Evolutionary conservation across 2,329 filamentous ascomycete genomes (phyloP), one percentile per base, ranked within the genome.

Genomic region (Alternaria rosae): DNA sequence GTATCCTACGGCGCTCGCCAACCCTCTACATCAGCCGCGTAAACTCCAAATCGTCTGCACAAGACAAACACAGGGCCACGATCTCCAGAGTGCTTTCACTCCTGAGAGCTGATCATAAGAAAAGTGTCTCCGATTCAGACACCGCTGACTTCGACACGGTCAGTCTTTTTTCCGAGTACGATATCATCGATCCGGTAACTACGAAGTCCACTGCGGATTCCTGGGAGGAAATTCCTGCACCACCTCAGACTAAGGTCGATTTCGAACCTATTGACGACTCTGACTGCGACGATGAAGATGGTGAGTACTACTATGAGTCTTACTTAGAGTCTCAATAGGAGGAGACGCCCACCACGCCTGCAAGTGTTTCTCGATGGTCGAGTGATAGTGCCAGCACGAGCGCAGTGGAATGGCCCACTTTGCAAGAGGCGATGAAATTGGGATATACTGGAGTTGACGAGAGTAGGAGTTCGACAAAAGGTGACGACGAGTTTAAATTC

Each of bases 391-490:
- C 38, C 4, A 54, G 52, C 11, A 63, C 57, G 12, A 58, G 56
- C 42, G 59, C 48, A 10, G 51, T 59, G 13, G 68, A 69, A 21
- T 74, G 70, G 70, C 69, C 66, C 3, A 67, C 62, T 38, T 50
- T 69, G 23, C 53, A 61, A 48, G 67, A 71, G 50, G 61, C 67
- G 12, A 44, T 54, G 20, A 54, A 47, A 9, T 13, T 45, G 21
- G 54, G 30, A 23, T 20, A 38, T 9, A 51, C 50, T 41, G 28
- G 38, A 42, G n/a, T 25, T 42, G 6, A 10, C 51, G 23, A 6
- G 11, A 42, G 35, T 53, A 21, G 21, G 15, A 44, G 10, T 23
- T 44, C 53, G 17, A 57, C 23, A 11, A 35, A 44, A 41, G 62
- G 59, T n/a, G 54, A 54, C 3, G 57, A 59, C 26, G 48, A 48